Percentiles rank a stretch among this genome's conserved stretches.
phyloP scores from a whole-genome alignment of 257 asterid species.

The Solanum ossicruentum region DNA sequence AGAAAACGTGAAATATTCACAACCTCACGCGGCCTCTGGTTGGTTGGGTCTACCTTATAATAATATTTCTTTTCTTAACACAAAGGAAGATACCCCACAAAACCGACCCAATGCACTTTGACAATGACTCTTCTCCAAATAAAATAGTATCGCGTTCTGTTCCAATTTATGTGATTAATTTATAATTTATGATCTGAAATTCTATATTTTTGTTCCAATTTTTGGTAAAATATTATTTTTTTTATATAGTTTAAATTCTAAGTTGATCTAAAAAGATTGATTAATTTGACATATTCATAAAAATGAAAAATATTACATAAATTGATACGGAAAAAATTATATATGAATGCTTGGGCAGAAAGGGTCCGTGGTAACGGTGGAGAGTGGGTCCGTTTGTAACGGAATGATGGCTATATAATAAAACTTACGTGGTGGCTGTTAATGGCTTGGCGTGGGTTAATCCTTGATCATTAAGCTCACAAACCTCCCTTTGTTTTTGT shows the following conservation, averaged over 20 bases:
- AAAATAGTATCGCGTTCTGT: not conserved
- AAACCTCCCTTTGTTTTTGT: constrained; percentile 2
- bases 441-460: constrained; percentile 29
- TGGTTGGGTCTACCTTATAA: constrained; percentile 20
- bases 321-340: accelerated
- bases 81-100: constrained; percentile 4
- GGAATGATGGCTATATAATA: constrained; percentile 15
- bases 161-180: too few relatives aligned
- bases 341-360: not conserved
- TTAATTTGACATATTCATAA: not conserved
- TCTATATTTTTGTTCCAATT: too few relatives aligned
- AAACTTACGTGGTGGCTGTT: constrained; percentile 19
- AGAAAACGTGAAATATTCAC: constrained; percentile 3
- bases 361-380: constrained; percentile 9
- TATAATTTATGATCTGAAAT: too few relatives aligned
- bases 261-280: too few relatives aligned
- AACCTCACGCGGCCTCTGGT: constrained; percentile 5
- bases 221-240: too few relatives aligned
- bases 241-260: too few relatives aligned
- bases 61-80: not conserved
- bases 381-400: constrained; percentile 16
- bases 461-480: constrained; percentile 20
- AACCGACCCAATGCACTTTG: constrained; percentile 29
- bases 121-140: constrained; percentile 28
- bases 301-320: not conserved